phyloP scores from a whole-genome alignment of 2,329 filamentous ascomycete genomes.

The Talaromyces sp. region DNA sequence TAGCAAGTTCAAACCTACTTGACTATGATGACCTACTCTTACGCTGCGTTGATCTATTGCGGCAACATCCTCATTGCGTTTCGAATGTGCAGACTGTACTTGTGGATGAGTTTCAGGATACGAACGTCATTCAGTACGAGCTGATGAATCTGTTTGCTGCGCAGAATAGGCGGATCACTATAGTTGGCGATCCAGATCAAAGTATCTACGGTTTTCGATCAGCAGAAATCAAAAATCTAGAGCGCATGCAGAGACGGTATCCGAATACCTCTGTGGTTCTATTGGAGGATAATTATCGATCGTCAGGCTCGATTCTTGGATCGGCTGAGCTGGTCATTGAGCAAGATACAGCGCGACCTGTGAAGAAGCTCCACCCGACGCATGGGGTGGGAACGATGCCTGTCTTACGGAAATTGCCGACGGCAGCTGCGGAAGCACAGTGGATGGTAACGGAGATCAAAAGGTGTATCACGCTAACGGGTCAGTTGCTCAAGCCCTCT shows the following conservation, averaged over 20 bases:
- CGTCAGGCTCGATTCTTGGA: constrained; percentile 77
- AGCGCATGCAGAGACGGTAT: constrained; percentile 72
- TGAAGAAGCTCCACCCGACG: constrained; percentile 75
- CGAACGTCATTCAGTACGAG: constrained; percentile 91
- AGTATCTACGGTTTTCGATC: constrained; percentile 97
- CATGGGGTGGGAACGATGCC: constrained; percentile 77
- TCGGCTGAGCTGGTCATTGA: constrained; percentile 83
- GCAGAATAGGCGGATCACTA: constrained; percentile 71
- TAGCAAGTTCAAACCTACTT: constrained; percentile 74
- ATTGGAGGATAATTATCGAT: constrained; percentile 91
- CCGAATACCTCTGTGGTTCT: constrained; percentile 76
- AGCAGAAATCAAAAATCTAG: constrained; percentile 85
- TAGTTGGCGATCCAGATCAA: constrained; percentile 95
- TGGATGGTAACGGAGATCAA: constrained; percentile 88
- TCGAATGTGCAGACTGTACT: constrained; percentile 86
- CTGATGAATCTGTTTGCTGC: constrained; percentile 86
- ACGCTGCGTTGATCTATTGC: constrained; percentile 75
- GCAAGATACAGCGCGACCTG: constrained; percentile 76
- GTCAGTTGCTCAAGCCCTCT: constrained; percentile 66
- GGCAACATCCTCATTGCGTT: constrained; percentile 71
- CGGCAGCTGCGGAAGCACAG: constrained; percentile 68
- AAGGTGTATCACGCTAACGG: constrained; percentile 67
- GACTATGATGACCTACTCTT: constrained; percentile 94
- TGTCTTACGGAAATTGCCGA: constrained; percentile 72
- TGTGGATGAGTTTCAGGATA: constrained; percentile 97